Base-by-base conservation (phyloP, 805 yeast species). In the Starmera caribaea region DNA sequence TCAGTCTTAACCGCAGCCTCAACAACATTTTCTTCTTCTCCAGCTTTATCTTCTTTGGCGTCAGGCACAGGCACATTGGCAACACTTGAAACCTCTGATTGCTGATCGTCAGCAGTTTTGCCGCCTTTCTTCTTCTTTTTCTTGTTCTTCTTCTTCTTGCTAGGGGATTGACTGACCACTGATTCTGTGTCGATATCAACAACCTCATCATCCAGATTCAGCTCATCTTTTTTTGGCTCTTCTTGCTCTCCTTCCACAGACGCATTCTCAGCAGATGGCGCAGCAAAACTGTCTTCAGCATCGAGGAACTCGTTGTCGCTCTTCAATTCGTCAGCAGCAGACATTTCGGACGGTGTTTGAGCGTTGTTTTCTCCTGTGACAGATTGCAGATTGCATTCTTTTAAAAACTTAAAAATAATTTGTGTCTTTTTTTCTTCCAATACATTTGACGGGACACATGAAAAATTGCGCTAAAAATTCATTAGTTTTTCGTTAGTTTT, bases 251-350 rank as follows among this genome's bases (percentile, higher is more conserved):
- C 36, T 26, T 27, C 30, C 16, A n/a, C 29, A 5, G 16, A 9
- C 13, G 4, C 8, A 3, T 33, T 16, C 3, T 13, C 28, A 8
- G 35, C 11, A 16, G 27, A 27, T 13, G 10, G 35, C 15, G n/a
- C 35, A 13, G 16, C 15, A 14, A 3, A 31, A 30, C 12, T 15
- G 14, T 45, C 48, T 4, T 35, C 30, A 10, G 51, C 52, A 36
- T 46, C 52, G 30, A 41, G 41, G 38, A 48, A 46, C 12, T 21
- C 34, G 28, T 45, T 46, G 35, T 46, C 45, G 11, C 24, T 16
- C 13, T 15, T 32, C 34, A 32, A 32, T 14, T 15, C 21, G 15
- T 32, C 24, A 8, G 34, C 21, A 32, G 13, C 37, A 26, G 21
- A 15, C 16, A 27, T 14, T 28, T 27, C 31, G 9, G 37, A 35